These are phyloP conservation scores for Trametes gibbosa DNA, from an alignment of 768 basidiomycete species.

Conservation along the genomic window DNA sequence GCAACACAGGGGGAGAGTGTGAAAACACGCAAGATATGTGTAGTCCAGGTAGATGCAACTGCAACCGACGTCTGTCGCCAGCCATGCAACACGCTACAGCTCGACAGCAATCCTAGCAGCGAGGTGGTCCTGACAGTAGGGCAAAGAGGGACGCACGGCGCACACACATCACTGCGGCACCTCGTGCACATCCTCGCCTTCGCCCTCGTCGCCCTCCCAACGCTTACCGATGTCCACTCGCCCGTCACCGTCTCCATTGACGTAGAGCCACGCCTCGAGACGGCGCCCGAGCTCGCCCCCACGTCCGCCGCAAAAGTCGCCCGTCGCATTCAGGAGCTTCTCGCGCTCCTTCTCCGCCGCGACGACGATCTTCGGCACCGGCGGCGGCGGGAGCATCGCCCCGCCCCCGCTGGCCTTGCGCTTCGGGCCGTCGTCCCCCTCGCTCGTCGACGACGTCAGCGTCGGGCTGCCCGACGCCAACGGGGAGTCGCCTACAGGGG, in stretches of 20 bases:
- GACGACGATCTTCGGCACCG: constrained; percentile 31
- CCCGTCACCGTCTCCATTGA: constrained; percentile 28
- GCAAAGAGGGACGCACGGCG: not conserved
- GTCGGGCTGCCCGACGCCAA: constrained; percentile 5
- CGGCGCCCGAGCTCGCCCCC: constrained; percentile 76
- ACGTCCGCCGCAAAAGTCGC: constrained; percentile 76
- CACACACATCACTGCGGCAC: too few relatives aligned
- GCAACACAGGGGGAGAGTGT: not conserved
- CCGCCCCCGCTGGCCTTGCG: constrained; percentile 31
- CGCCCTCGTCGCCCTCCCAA: constrained; percentile 25
- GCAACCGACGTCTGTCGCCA: not conserved
- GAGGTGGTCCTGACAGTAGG: too few relatives aligned
- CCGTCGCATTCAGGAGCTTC: constrained; percentile 65
- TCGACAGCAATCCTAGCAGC: not conserved
- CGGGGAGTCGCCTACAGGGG: not conserved
- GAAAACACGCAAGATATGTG: constrained; percentile 1
- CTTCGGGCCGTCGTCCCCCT: constrained; percentile 13
- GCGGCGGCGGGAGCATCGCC: constrained; percentile 40
- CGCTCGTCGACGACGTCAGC: constrained; percentile 20
- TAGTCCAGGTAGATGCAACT: not conserved
- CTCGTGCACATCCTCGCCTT: not conserved
- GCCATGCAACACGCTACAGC: not conserved
- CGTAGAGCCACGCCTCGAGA: constrained; percentile 67
- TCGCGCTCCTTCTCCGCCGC: constrained; percentile 65
- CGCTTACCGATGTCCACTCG: constrained; percentile 25